phyloP scores from a whole-genome alignment of 176 grass and related monocot species.

The Musa beccarii region DNA sequence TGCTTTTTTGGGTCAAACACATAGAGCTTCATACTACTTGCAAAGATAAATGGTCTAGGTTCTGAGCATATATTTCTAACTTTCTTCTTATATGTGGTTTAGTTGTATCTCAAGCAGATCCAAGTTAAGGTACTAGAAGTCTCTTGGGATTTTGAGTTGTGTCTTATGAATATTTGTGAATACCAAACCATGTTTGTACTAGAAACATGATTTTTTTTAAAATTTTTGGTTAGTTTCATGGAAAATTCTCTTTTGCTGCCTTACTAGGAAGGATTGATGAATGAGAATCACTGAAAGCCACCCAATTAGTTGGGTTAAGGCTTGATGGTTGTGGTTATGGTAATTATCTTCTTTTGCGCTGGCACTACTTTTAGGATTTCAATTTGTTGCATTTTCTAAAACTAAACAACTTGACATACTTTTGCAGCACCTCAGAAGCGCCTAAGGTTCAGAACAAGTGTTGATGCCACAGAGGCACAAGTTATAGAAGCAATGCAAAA shows the following conservation, averaged over 20 bases:
- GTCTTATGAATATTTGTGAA: not conserved
- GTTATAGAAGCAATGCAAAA: slow-evolving; percentile 88
- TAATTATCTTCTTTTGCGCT: slow-evolving; percentile 3
- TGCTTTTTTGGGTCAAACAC: not conserved
- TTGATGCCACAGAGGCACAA: slow-evolving; percentile 75
- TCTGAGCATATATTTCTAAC: not conserved
- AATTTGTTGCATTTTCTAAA: not conserved
- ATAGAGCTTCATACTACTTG: not conserved
- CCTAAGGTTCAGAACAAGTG: slow-evolving; percentile 74
- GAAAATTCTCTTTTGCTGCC: not conserved
- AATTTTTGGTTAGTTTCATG: not conserved
- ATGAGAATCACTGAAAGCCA: not conserved
- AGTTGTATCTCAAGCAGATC: not conserved
- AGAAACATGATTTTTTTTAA: not conserved
- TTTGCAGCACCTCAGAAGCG: slow-evolving; percentile 48
- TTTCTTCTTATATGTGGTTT: not conserved
- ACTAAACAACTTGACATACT: not conserved
- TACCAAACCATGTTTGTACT: not conserved
- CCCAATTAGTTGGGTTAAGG: not conserved
- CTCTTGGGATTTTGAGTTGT: not conserved
- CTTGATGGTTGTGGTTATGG: slow-evolving; percentile 11
- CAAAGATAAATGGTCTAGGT: not conserved
- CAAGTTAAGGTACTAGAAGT: not conserved
- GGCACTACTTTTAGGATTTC: not conserved
- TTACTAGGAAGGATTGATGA: not conserved